These are phyloP conservation scores for Talaromyces trachyspermus DNA, from an alignment of 495 filamentous ascomycete species.

Conservation along the genomic window DNA sequence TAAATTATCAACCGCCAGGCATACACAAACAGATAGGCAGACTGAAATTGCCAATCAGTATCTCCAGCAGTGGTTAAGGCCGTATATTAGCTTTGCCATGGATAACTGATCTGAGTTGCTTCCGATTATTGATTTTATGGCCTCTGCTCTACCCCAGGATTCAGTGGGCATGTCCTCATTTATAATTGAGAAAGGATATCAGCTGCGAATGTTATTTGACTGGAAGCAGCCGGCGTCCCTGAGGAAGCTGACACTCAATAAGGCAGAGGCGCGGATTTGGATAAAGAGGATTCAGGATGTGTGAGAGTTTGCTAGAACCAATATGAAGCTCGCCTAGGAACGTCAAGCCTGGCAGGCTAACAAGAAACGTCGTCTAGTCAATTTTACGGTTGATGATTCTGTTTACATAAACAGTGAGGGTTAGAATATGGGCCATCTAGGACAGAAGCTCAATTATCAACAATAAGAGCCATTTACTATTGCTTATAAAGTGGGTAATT, in stretches of 20 bases:
- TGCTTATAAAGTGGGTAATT: too few relatives aligned
- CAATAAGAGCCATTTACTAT: too few relatives aligned
- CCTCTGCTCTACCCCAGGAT: neutral
- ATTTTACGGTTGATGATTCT: neutral
- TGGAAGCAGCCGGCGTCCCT: neutral
- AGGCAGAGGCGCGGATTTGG: too few relatives aligned
- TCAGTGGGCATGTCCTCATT: neutral
- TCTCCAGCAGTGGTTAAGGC: too few relatives aligned
- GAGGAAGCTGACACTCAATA: neutral
- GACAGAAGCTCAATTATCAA: too few relatives aligned
- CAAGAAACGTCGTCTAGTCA: neutral
- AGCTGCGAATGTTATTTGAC: neutral
- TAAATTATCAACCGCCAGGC: neutral
- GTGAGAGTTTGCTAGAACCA: too few relatives aligned
- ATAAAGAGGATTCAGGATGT: too few relatives aligned
- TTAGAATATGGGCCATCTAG: too few relatives aligned
- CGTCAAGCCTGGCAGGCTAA: too few relatives aligned
- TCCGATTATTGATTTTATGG: neutral
- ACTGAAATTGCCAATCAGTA: neutral
- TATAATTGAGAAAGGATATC: conserved; percentile 2
- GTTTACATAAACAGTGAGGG: too few relatives aligned
- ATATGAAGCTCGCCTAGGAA: too few relatives aligned
- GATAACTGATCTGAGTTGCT: neutral
- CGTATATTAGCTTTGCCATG: neutral
- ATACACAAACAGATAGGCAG: neutral